Base-by-base conservation (phyloP, 1,139 yeast genomes). In the Ogataea hybrid region DNA sequence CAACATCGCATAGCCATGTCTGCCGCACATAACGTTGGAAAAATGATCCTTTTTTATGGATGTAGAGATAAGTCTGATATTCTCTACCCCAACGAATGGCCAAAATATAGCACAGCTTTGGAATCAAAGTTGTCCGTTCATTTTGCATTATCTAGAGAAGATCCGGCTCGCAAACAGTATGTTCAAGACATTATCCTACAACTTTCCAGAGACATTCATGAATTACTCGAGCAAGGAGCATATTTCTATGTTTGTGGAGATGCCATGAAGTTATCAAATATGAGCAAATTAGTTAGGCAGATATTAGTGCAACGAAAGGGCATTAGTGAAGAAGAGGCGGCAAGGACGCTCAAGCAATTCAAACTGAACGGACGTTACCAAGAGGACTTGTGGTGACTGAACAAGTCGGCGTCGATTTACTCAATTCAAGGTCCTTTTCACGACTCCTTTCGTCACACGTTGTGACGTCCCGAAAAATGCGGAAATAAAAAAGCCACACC, bases 241-340 rank as follows among this genome's bases (percentile, higher is more conserved):
- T 81, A 78, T 58, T 73, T 92, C 48, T 92, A 89, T 61, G 95
- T 94, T 14, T 92, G 99, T 71, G 99, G 98, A 54, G 96, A 89
- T 67, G 97, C 97, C 23, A 76, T 83, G 15, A 77, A 44, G 50
- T 89, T 92, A 97, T 96, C 96, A 2, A 81, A 90, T 62, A 96
- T 94, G 9, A 89, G 83, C 55, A 67, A 72, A 40, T 73, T 89
- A 2, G 69, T 94, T 44, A 74, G 74, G 17, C 72, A 75, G 47
- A 79, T 92, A 46, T 62, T 90, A 78, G 39, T 66, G 71, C 49
- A 77, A 77, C 56, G 23, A 9, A 53, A 70, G 62, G 21, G 64
- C 83, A 17, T 32, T 7, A 16, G 4, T 8, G 47, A 54, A 77
- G 12, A 71, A 73, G 44, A 80, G 75, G 58, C 96, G 87, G 34